Base-by-base conservation (phyloP, 805 yeast species). In the Metschnikowia sp. region DNA sequence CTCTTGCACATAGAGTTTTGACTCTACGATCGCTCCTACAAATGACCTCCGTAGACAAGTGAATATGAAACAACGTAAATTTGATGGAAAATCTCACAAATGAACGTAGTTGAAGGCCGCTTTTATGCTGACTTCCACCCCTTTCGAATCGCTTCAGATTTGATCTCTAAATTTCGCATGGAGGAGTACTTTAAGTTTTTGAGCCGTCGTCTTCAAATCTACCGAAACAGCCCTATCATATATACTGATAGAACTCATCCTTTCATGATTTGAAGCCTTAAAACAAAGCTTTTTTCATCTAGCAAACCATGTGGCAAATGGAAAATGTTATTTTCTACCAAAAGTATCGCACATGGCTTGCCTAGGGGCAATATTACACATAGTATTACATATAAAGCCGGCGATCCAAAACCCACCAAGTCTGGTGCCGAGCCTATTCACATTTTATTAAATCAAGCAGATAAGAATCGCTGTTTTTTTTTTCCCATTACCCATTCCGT, bases 1-100 rank as follows among this genome's bases (percentile, higher is more conserved):
- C 45, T 46, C 49, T 46, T 41, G 30, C 42, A 49, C 9, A 40
- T 52, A 54, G 45, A 43, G 46, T 42, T 38, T 39, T 44, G 53
- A 48, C 61, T 49, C 60, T 58, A 58, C 61, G 49, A 38, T 42
- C 47, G 47, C 56, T 54, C 59, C 44, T n/a, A 58, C 61, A 58
- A 15, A 32, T 11, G 13, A 32, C 12, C 34, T 1, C 6, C 34
- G 34, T 11, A n/a, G 13, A 5, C 12, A 9, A 31, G 12, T 31
- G 12, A 31, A 32, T 32, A 1, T 32, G n/a, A 32, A 32, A 12
- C 34, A 32, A 32, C 13, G 34, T 11, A 12, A 32, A 8, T 32
- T 3, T 12, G 8, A 12, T 4, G 12, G 11, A 22, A 22, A 22
- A 22, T 4, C 8, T 22, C 8, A 4, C 26, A 22, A 22, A 22